phyloP scores from a whole-genome alignment of 164 flowering plant species.

The Vitis rotundifolia region DNA sequence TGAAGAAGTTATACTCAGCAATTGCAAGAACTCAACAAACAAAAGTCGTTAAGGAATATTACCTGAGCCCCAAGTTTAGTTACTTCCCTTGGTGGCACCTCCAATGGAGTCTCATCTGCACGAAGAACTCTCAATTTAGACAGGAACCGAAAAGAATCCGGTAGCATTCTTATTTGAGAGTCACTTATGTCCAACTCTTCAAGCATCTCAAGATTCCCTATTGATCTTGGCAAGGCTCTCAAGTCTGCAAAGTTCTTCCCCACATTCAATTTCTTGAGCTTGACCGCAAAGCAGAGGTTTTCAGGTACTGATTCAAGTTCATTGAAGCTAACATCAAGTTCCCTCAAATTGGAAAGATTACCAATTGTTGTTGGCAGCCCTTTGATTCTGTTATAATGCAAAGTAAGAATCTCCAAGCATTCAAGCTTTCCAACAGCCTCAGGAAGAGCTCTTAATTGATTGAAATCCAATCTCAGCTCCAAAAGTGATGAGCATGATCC shows the following conservation, averaged over 20 bases:
- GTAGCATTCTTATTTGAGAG: slow-evolving; percentile 58
- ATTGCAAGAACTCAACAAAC: background rate
- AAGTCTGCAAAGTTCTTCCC: slow-evolving; percentile 72
- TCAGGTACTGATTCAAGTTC: slow-evolving; percentile 66
- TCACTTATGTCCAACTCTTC: slow-evolving; percentile 74
- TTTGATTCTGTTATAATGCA: slow-evolving; percentile 60
- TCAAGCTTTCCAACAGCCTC: slow-evolving; percentile 73
- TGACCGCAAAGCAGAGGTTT: slow-evolving; percentile 54
- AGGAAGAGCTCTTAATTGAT: slow-evolving; percentile 64
- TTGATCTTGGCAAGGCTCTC: slow-evolving; percentile 57
- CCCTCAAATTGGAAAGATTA: slow-evolving; percentile 50
- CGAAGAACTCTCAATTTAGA: slow-evolving; percentile 55
- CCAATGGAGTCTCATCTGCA: slow-evolving; percentile 73
- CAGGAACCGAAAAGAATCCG: slow-evolving; percentile 63
- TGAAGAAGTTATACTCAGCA: background rate
- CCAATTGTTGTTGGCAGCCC: slow-evolving; percentile 69
- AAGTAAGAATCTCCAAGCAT: slow-evolving; percentile 52
- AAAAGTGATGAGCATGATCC: slow-evolving; percentile 63
- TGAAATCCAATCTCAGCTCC: slow-evolving; percentile 63
- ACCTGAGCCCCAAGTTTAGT: slow-evolving; percentile 71
- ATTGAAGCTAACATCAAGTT: slow-evolving; percentile 73
- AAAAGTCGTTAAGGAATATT: slow-evolving; percentile 2
- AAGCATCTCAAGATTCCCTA: slow-evolving; percentile 69
- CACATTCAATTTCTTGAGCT: slow-evolving; percentile 53
- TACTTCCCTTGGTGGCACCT: slow-evolving; percentile 64